Evolutionary conservation across 2,329 filamentous ascomycete genomes (phyloP), one percentile per base, ranked within the genome.

Genomic region (Remersonia thermophila): DNA sequence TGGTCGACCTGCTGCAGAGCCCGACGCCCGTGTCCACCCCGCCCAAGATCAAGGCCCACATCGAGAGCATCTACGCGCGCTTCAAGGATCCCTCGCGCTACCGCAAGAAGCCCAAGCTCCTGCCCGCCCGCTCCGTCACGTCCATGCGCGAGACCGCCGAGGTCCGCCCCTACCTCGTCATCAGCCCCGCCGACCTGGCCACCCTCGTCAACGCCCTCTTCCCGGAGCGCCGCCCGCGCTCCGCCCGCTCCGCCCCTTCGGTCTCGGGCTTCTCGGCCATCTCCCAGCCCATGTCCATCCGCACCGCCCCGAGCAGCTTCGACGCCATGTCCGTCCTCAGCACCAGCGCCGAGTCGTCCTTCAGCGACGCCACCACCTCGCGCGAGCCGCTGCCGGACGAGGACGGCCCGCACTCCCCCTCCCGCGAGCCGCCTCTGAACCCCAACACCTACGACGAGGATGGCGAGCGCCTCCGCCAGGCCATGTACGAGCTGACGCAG

Each of bases 131-230:
- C 45, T 82, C 77, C 36, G 77, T 83, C 43, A 80, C 77, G 5
- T 83, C 79, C 3, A 63, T 83, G 9, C 66, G 79, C 42, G 81
- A 86, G 56, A 85, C 80, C n/a, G 71, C 71, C 14, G 80, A 85
- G 55, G 80, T 85, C 8, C 81, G 82, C 51, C 81, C 79, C 23
- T 91, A 85, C 52, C 64, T 93, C 50, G 80, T 89, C 25, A 60
- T 94, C 46, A 83, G 81, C 51, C 76, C 83, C 26, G 72, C 81
- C 28, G 87, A 95, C 55, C 63, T 93, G 46, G 65, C 81, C 26
- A 87, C 83, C 3, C 61, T 93, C 49, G 73, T 93, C 44, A 84
- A 91, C 55, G 80, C 81, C 9, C 70, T 95, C 11, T 93, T 87
- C 51, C 87, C 87, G 1, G 79, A 84, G 49, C 69, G 71, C 36